Evolutionary conservation across 805 yeast genomes (phyloP).

Genomic region (Ogataea neopini): DNA sequence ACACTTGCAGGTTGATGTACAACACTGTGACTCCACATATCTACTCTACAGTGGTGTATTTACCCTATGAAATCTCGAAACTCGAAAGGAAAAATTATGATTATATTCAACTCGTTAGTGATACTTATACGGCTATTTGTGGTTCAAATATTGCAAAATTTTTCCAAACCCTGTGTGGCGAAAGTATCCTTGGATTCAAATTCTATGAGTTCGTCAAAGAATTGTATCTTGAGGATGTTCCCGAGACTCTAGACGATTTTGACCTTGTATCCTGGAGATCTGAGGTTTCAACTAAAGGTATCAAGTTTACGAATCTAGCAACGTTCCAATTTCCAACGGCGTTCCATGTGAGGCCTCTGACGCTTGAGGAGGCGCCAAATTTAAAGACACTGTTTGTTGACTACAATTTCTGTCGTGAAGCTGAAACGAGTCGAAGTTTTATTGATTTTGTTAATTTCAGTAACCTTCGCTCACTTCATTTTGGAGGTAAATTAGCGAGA

Average conservation of each 20-base stretch:
- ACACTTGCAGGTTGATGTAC: conserved; percentile 24
- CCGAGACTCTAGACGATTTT: conserved; percentile 11
- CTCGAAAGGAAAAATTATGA: conserved; percentile 17
- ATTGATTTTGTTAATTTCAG: conserved; percentile 28
- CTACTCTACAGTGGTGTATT: conserved; percentile 23
- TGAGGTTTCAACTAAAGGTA: conserved; percentile 10
- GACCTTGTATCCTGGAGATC: conserved; percentile 29
- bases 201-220: conserved; percentile 29
- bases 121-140: conserved; percentile 19
- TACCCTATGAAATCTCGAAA: conserved; percentile 3
- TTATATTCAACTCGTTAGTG: conserved; percentile 20
- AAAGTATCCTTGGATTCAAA: conserved; percentile 23
- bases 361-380: conserved; percentile 28
- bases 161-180: conserved; percentile 17
- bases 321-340: conserved; percentile 27
- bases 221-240: conserved; percentile 26
- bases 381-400: conserved; percentile 29
- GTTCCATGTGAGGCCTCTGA: conserved; percentile 26
- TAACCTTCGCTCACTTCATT: conserved; percentile 21
- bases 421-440: conserved; percentile 26
- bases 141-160: conserved; percentile 17
- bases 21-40: conserved; percentile 24
- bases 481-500: conserved; percentile 31
- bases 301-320: neutral
- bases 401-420: conserved; percentile 30